Evolutionary conservation across 306 rosid genomes (phyloP).

Genomic region (Casuarina cunninghamiana): DNA sequence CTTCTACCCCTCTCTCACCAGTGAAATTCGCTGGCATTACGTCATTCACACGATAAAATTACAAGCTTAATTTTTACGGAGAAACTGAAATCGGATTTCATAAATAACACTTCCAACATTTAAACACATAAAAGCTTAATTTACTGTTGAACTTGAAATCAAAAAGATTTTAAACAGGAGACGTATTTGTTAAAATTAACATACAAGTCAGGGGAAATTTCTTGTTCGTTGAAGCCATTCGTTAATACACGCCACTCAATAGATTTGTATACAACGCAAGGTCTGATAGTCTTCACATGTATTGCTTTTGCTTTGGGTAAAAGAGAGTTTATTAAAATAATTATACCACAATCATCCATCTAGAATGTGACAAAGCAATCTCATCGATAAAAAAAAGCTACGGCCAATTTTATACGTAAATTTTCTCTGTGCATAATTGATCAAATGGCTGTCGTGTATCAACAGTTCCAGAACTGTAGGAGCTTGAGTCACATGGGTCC

Average conservation of each 20-base stretch:
- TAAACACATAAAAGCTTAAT: too few species aligned
- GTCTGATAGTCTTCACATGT: neutral
- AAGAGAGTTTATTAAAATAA: neutral
- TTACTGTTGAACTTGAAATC: too few species aligned
- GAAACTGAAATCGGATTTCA: too few species aligned
- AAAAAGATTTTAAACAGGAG: too few species aligned
- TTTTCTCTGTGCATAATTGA: too few species aligned
- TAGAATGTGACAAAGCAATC: too few species aligned
- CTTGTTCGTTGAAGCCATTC: neutral
- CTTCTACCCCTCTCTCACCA: too few species aligned
- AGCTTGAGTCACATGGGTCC: conserved; percentile 34
- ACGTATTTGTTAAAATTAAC: too few species aligned
- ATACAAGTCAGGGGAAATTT: neutral
- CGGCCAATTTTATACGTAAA: too few species aligned
- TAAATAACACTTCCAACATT: too few species aligned
- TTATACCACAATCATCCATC: neutral
- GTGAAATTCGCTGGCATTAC: neutral
- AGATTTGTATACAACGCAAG: neutral
- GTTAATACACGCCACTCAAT: neutral
- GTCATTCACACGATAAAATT: neutral
- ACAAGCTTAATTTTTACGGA: neutral
- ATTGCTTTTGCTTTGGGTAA: neutral
- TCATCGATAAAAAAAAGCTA: neutral
- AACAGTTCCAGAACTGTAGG: too few species aligned
- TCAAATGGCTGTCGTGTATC: too few species aligned